phyloP scores from a whole-genome alignment of 2,329 filamentous ascomycete genomes.

The Blastomyces silverae region DNA sequence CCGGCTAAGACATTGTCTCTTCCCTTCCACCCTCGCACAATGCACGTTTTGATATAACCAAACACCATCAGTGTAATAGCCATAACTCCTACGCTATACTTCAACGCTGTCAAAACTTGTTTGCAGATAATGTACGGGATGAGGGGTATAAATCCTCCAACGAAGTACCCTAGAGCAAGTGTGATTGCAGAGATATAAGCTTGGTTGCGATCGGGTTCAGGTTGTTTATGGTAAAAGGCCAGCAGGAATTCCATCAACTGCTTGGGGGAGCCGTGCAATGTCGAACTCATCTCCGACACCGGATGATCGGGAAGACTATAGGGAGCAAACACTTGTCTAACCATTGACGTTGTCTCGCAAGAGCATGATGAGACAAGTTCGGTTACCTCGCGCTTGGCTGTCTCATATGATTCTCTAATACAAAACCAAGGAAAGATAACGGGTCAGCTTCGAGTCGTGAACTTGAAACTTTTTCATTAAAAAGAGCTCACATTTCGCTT shows the following conservation, averaged over 20 bases:
- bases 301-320: slow-evolving; percentile 37
- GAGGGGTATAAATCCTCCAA: slow-evolving; percentile 64
- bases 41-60: slow-evolving; percentile 42
- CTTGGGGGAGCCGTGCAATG: slow-evolving; percentile 35
- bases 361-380: slow-evolving; percentile 36
- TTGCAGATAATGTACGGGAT: slow-evolving; percentile 59
- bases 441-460: slow-evolving; percentile 1
- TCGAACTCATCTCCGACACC: slow-evolving; percentile 33
- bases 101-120: slow-evolving; percentile 45
- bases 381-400: slow-evolving; percentile 42
- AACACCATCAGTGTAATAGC: slow-evolving; percentile 38
- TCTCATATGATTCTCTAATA: slow-evolving; percentile 40
- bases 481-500: slow-evolving; percentile 44
- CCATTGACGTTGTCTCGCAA: slow-evolving; percentile 34
- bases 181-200: slow-evolving; percentile 54
- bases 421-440: not conserved
- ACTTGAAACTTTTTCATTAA: slow-evolving; percentile 5
- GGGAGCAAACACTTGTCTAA: slow-evolving; percentile 37
- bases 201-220: slow-evolving; percentile 41
- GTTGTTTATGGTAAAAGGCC: slow-evolving; percentile 44
- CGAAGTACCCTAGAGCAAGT: slow-evolving; percentile 61
- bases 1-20: slow-evolving; percentile 47
- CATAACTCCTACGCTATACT: slow-evolving; percentile 41
- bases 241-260: slow-evolving; percentile 44
- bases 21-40: slow-evolving; percentile 42